phyloP scores from a whole-genome alignment of 1,139 yeast genomes.

The Nakaseomyces delphensis region DNA sequence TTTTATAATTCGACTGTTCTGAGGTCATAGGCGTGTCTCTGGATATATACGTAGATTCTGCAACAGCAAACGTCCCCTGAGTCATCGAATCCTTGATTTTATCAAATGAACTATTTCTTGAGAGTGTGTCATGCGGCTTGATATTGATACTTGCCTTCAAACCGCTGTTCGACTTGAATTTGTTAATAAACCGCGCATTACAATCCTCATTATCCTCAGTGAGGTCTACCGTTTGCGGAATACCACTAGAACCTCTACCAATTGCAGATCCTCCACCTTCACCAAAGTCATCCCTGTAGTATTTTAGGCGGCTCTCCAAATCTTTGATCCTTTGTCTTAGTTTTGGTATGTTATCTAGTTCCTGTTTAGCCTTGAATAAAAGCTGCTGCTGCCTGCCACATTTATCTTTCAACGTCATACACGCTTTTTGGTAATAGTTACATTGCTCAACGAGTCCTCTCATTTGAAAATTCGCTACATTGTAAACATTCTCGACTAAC shows the following conservation, averaged over 20 bases:
- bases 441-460: conserved; percentile 19
- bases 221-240: conserved; percentile 22
- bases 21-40: not conserved
- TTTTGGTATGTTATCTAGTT: conserved; percentile 18
- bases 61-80: conserved; percentile 6
- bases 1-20: not conserved
- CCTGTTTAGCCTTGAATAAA: conserved; percentile 20
- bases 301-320: conserved; percentile 12
- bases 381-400: conserved; percentile 23
- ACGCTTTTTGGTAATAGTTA: conserved; percentile 19
- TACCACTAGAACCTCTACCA: conserved; percentile 6
- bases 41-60: conserved; percentile 12
- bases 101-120: not conserved
- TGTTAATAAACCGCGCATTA: conserved; percentile 14
- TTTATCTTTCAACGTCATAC: conserved; percentile 20
- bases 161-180: conserved; percentile 16
- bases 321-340: conserved; percentile 15
- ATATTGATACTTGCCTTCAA: conserved; percentile 9
- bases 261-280: not conserved
- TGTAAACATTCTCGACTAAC: conserved; percentile 19
- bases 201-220: conserved; percentile 12
- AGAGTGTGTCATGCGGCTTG: not conserved
- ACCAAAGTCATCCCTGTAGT: not conserved
- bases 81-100: not conserved
- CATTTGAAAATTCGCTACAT: conserved; percentile 22